Conservation (phyloP, 208 protist genomes). For the Blechomonas ayalai region DNA sequence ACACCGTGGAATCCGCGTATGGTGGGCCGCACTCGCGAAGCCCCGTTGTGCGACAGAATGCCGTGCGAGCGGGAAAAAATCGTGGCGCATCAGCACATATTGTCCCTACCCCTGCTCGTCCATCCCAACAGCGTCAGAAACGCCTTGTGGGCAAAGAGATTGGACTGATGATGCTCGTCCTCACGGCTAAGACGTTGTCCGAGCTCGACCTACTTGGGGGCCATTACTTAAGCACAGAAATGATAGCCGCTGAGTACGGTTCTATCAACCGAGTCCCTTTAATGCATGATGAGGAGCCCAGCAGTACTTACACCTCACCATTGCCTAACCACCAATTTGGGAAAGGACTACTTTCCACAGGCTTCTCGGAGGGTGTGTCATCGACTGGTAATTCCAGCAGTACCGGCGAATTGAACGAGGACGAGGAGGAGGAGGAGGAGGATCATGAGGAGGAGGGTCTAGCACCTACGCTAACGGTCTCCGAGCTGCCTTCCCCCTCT, state of each 20-base stretch:
- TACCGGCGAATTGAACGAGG: slow-evolving; percentile 16
- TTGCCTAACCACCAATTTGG: too few species aligned
- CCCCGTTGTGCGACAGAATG: too few species aligned
- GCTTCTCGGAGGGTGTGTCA: slow-evolving; percentile 29
- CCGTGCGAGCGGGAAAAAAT: too few species aligned
- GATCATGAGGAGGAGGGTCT: too few species aligned
- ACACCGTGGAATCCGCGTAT: too few species aligned
- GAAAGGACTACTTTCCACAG: slow-evolving; percentile 25
- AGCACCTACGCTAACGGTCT: too few species aligned
- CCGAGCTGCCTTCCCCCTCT: slow-evolving; percentile 2
- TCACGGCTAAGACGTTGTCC: slow-evolving; percentile 38
- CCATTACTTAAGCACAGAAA: slow-evolving; percentile 53
- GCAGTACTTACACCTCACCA: too few species aligned
- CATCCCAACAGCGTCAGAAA: too few species aligned
- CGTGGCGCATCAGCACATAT: too few species aligned
- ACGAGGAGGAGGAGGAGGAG: slow-evolving; percentile 24
- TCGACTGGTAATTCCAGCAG: slow-evolving; percentile 26
- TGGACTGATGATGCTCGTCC: slow-evolving; percentile 35
- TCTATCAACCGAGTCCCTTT: slow-evolving; percentile 19
- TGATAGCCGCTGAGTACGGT: slow-evolving; percentile 30
- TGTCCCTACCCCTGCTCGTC: too few species aligned
- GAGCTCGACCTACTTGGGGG: slow-evolving; percentile 16
- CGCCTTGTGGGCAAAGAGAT: slow-evolving; percentile 32
- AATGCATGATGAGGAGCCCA: slow-evolving; percentile 14
- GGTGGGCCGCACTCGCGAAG: too few species aligned